A percentile compares a stretch with the other conserved stretches of the same genome.
Conservation (phyloP, 1,284 basidiomycete genomes). For the Lignosus rhinocerotis region DNA sequence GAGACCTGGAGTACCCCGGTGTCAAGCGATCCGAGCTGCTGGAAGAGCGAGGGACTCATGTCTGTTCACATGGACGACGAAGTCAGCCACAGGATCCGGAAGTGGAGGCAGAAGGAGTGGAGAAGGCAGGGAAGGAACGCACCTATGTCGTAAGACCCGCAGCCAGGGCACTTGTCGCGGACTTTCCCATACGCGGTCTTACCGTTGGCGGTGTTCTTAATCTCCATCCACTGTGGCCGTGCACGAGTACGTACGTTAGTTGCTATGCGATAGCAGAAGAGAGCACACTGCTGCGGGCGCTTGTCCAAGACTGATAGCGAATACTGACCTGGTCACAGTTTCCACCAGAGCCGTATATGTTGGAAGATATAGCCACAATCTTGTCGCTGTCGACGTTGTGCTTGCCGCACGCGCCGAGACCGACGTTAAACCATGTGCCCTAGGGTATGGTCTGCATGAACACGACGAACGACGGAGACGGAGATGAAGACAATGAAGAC, state of each 20-base stretch:
- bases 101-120: neutral
- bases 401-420: conserved; percentile 44
- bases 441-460: conserved; percentile 16
- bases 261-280: neutral
- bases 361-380: conserved; percentile 41
- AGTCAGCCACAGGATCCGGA: conserved; percentile 3
- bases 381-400: conserved; percentile 36
- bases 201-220: conserved; percentile 37
- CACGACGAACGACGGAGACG: conserved; percentile 1
- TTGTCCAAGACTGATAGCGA: neutral
- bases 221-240: conserved; percentile 29
- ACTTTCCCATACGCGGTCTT: conserved; percentile 33
- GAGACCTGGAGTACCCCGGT: conserved; percentile 32
- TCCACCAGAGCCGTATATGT: conserved; percentile 35
- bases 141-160: conserved; percentile 37
- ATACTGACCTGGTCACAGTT: conserved; percentile 41
- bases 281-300: neutral
- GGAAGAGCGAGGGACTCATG: conserved; percentile 33
- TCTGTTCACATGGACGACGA: conserved; percentile 18
- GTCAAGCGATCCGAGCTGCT: conserved; percentile 29
- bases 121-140: conserved; percentile 10
- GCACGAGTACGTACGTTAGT: neutral
- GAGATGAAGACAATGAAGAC: conserved; percentile 8
- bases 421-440: conserved; percentile 45
- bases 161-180: conserved; percentile 39